Base-by-base conservation (phyloP, 768 basidiomycete species). In the Crassisporium funariophilum region DNA sequence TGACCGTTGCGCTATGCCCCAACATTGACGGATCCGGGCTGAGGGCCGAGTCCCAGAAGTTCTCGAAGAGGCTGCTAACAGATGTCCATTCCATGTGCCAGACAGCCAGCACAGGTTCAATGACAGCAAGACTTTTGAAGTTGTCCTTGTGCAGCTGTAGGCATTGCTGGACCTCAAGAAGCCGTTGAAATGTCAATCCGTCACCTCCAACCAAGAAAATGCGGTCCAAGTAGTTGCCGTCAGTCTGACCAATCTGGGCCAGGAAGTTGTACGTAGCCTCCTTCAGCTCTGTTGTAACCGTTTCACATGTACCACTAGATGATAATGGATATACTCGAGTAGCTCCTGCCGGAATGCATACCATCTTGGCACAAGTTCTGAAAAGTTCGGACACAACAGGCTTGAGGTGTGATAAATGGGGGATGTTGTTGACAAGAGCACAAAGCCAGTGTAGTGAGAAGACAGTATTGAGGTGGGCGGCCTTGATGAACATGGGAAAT, bases 241-340 rank as follows among this genome's bases (percentile, higher is more conserved):
- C 44, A 0, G 38, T 44, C 23, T 64, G 58, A 2, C 67, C 68
- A 5, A 58, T 39, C 45, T 71, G 27, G 0, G 27, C 49, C 2
- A 70, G 46, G 43, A 73, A 69, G 45, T 73, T 69, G 1, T 59
- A 8, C 1, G 71, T 34, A 0, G 54, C 66, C 21, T 58, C 67
- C 48, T 65, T 62, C 13, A 72, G 45, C 33, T 72, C 68, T 0
- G 60, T 52, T 0, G 61, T 60, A 0, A 57, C 24, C 0, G 61
- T 56, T 42, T 71, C 66, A 35, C 66, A 63, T 19, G 56, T 59
- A 7, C 56, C 57, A 39, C 51, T 60, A 0, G 66, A 57, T 0
- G 62, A 56, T 3, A 71, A 58, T 3, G 68, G 64, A 37, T 63
- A 60, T 4, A 68, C 44, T 2, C 36, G 47, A 0, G 61, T 52